phyloP scores from a whole-genome alignment of 2,329 filamentous ascomycete species.

The Parafenestella ontariensis region DNA sequence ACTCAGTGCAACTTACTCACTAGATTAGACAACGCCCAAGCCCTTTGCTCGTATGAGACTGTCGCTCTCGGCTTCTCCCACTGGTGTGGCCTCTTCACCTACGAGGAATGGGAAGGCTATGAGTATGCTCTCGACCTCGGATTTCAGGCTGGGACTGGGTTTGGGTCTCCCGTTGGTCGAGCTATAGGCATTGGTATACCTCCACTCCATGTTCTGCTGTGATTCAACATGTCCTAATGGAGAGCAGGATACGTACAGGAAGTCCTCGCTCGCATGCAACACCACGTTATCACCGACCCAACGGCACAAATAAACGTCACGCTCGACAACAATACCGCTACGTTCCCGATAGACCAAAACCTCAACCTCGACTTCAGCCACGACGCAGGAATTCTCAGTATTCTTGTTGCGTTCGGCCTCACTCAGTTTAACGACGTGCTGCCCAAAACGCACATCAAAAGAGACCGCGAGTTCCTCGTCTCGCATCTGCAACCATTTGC shows the following conservation, averaged over 20 bases:
- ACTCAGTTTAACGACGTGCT: slow-evolving; percentile 70
- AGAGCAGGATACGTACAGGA: slow-evolving; percentile 65
- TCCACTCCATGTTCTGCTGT: neutral
- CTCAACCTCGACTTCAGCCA: slow-evolving; percentile 82
- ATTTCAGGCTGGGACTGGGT: slow-evolving; percentile 68
- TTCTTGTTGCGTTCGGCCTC: slow-evolving; percentile 76
- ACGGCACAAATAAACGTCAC: slow-evolving; percentile 67
- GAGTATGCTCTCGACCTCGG: slow-evolving; percentile 73
- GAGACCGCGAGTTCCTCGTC: slow-evolving; percentile 67
- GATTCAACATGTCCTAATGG: slow-evolving; percentile 2
- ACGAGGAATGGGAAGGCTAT: slow-evolving; percentile 75
- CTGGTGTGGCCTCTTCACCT: slow-evolving; percentile 78
- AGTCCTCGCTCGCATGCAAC: slow-evolving; percentile 72
- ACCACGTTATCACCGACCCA: slow-evolving; percentile 61
- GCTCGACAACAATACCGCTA: slow-evolving; percentile 69
- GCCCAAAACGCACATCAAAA: slow-evolving; percentile 61
- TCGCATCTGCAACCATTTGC: slow-evolving; percentile 75
- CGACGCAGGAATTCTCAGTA: slow-evolving; percentile 74
- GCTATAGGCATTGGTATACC: slow-evolving; percentile 71
- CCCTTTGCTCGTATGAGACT: slow-evolving; percentile 78
- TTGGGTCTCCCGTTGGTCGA: slow-evolving; percentile 70
- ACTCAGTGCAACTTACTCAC: slow-evolving; percentile 26
- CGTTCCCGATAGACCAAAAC: slow-evolving; percentile 76
- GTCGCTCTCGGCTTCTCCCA: slow-evolving; percentile 76
- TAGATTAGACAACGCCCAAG: slow-evolving; percentile 68